Evolutionary conservation across 345 rosid genomes (phyloP), one percentile per base, ranked within the genome.

Genomic region (Noccaea caerulescens): DNA sequence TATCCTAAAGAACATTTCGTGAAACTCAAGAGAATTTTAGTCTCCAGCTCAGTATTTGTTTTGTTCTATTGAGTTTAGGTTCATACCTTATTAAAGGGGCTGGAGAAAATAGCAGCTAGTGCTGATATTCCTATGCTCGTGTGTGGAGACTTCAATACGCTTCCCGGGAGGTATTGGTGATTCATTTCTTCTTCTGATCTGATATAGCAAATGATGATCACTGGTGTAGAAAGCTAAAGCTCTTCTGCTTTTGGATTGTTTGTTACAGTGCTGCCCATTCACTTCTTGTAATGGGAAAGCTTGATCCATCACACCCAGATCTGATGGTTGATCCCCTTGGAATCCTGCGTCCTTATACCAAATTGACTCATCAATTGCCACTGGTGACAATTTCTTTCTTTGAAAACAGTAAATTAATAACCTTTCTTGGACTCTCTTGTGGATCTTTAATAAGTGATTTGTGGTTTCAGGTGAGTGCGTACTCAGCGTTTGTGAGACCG

Each of bases 81-180:
- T 43, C 97, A 88, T 72, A 94, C 99, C 5, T 93, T 94, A 36
- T 67, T 94, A 72, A 94, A 94, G 76, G 99, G 99, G 47, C 80
- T 94, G 81, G 99, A 94, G 77, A 94, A 94, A 80, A 91, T 94
- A 62, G 99, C 98, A 46, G 92, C 93, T 33, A 89, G 98, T 68
- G 93, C 96, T 3, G 93, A 91, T 81, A 94, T 94, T 73, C 99
- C 99, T 23, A 91, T 91, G 98, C 70, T 94, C 81, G 95, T 94
- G 18, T 94, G 98, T 84, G 99, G 99, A 50, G 99, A 94, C 82
- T 94, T 94, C 76, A 88, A 84, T 83, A 90, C 99, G 3, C 76
- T 83, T 70, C 99, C 99, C 27, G 97, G 93, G 68, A 94, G 99
- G 99, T 88, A 49, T 67, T 83, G 76, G 66, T 49, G 42, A 80